Evolutionary conservation across 352 stramenopile species (phyloP).

Genomic region (Pythium rishiriense): DNA sequence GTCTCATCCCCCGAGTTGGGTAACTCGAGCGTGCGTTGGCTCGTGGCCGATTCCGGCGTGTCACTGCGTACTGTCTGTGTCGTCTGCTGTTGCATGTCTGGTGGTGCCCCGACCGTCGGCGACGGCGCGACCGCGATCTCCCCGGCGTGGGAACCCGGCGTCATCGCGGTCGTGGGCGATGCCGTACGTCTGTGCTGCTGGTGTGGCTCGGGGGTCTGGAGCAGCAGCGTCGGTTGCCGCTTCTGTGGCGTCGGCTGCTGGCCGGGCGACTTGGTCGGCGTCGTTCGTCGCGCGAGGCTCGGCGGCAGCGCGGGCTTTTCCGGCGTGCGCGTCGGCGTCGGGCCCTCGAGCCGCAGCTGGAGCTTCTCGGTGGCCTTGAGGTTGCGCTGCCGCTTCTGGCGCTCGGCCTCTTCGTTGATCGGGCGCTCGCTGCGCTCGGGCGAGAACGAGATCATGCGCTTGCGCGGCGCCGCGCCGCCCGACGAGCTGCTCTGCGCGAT

Average conservation of each 20-base stretch:
- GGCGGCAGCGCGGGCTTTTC: constrained; percentile 11
- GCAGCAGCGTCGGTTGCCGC: neutral
- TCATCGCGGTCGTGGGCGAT: constrained; percentile 9
- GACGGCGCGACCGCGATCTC: constrained; percentile 14
- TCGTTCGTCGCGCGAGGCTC: constrained; percentile 1
- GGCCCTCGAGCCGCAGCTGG: constrained; percentile 54
- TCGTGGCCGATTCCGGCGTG: constrained; percentile 11
- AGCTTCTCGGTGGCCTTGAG: constrained; percentile 72
- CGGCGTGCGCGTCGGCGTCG: constrained; percentile 37
- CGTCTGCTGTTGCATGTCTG: neutral
- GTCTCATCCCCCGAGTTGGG: constrained; percentile 2
- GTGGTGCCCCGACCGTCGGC: neutral
- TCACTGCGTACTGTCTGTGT: constrained; percentile 2
- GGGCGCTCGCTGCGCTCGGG: constrained; percentile 56
- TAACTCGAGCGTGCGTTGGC: constrained; percentile 12
- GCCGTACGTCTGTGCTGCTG: neutral
- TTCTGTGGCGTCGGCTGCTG: neutral
- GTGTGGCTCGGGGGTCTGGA: neutral
- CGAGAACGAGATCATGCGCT: constrained; percentile 84
- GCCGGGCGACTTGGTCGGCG: constrained; percentile 3
- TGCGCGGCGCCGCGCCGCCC: constrained; percentile 39
- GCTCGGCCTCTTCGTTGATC: constrained; percentile 51
- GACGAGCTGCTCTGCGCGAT: constrained; percentile 77
- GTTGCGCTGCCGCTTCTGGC: constrained; percentile 69
- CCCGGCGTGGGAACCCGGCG: neutral